A percentile compares a stretch with the other conserved stretches of the same genome.
phyloP scores from a whole-genome alignment of 768 basidiomycete genomes.

The Plicaturopsis crispa region DNA sequence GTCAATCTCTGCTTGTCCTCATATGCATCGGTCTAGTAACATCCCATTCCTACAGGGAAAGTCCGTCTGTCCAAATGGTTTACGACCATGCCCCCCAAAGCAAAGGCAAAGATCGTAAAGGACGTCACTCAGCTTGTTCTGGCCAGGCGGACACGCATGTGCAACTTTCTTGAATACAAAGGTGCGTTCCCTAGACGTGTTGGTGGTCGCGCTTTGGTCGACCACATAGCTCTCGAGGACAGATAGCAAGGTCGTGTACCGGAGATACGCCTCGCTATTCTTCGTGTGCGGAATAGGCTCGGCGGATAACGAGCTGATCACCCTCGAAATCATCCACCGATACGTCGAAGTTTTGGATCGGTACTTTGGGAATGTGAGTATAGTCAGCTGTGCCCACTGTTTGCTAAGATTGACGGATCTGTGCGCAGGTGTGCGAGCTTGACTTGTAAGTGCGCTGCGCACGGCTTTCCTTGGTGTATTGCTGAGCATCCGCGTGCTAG shows the following conservation, averaged over 20 bases:
- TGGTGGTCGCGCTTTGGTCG: slow-evolving; percentile 9
- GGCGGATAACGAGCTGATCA: slow-evolving; percentile 85
- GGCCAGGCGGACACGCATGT: slow-evolving; percentile 83
- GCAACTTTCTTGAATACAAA: slow-evolving; percentile 96
- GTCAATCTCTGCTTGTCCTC: slow-evolving; percentile 15
- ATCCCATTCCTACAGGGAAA: slow-evolving; percentile 51
- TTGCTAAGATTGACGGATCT: slow-evolving; percentile 1
- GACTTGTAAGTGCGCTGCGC: slow-evolving; percentile 58
- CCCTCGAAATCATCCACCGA: slow-evolving; percentile 89
- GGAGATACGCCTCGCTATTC: slow-evolving; percentile 92
- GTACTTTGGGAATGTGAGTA: slow-evolving; percentile 84
- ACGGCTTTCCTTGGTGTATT: neutral
- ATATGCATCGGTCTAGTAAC: slow-evolving; percentile 4
- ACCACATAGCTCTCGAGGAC: neutral
- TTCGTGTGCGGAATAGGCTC: slow-evolving; percentile 85
- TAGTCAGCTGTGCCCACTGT: neutral
- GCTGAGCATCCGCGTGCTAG: slow-evolving; percentile 26
- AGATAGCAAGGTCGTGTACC: slow-evolving; percentile 88
- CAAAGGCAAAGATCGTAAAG: slow-evolving; percentile 87
- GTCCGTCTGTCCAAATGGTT: slow-evolving; percentile 97
- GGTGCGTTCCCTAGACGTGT: slow-evolving; percentile 44
- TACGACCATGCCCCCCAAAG: slow-evolving; percentile 70
- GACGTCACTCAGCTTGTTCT: slow-evolving; percentile 93
- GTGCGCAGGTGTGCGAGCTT: slow-evolving; percentile 72
- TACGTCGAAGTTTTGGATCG: slow-evolving; percentile 89